Percentiles rank a stretch among this genome's conserved stretches.
phyloP scores from a whole-genome alignment of 495 filamentous ascomycete species.

The Talaromyces nanjingensis region DNA sequence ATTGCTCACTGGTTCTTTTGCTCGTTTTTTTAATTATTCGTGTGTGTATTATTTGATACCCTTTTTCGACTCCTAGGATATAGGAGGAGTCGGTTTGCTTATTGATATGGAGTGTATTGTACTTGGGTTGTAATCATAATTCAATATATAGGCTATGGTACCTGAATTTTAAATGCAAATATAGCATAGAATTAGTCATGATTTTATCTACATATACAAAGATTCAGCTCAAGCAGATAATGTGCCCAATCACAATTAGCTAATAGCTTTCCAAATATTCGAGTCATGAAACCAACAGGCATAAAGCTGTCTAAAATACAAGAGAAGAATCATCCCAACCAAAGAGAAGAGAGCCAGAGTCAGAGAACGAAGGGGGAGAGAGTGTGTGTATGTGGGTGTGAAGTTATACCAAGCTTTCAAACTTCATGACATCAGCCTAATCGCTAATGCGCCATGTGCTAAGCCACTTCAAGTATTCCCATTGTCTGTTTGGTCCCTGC shows the following conservation, averaged over 20 bases:
- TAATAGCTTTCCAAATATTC: neutral
- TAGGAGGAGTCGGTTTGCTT: neutral
- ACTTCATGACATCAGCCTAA: slow-evolving; percentile 17
- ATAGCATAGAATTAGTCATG: neutral
- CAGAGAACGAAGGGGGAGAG: neutral
- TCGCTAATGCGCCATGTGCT: slow-evolving; percentile 47
- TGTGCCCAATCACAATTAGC: neutral
- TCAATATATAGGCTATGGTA: neutral
- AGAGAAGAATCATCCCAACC: neutral
- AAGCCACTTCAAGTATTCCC: slow-evolving; percentile 91
- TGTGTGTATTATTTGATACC: slow-evolving; percentile 6
- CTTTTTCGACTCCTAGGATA: neutral
- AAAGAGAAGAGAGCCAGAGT: neutral
- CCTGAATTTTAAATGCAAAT: neutral
- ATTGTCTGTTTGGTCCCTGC: slow-evolving; percentile 75
- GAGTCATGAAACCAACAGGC: slow-evolving; percentile 1
- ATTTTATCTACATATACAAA: neutral
- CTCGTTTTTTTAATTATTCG: neutral
- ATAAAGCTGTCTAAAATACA: slow-evolving; percentile 4
- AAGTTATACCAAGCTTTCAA: neutral
- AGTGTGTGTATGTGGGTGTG: neutral
- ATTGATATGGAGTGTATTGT: neutral
- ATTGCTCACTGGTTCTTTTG: neutral
- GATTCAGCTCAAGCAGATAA: neutral
- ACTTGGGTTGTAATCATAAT: neutral